A percentile compares a stretch with the other conserved stretches of the same genome.
Evolutionary conservation across 257 asterid genomes (phyloP).

Genomic region (Nicotiana otophora): DNA sequence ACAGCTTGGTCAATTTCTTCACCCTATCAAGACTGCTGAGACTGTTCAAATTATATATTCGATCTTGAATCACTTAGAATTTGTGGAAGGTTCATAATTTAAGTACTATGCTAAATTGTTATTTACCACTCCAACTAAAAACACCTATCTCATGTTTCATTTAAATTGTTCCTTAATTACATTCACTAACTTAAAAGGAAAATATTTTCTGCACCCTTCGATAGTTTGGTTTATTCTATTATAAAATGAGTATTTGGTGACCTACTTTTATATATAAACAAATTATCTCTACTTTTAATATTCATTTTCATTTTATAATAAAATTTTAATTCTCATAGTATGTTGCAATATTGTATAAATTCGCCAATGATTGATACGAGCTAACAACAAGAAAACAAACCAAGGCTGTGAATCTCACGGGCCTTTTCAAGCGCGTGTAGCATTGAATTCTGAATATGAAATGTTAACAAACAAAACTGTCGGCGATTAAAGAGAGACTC

Average conservation of each 20-base stretch:
- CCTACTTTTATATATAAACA: neutral
- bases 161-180: neutral
- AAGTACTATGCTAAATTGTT: neutral
- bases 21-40: too few relatives aligned
- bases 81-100: neutral
- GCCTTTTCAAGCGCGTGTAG: neutral
- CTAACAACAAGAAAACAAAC: neutral
- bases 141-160: neutral
- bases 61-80: neutral
- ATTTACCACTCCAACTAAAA: neutral
- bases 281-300: too few relatives aligned
- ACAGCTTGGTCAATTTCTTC: neutral
- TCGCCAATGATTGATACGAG: neutral
- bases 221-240: too few relatives aligned
- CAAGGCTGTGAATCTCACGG: neutral
- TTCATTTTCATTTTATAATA: neutral
- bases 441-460: neutral
- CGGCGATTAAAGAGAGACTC: neutral
- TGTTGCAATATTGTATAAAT: too few relatives aligned
- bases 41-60: neutral
- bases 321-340: too few relatives aligned
- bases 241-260: neutral
- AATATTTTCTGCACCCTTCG: neutral
- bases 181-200: neutral
- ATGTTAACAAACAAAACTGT: slow-evolving; percentile 14